Conservation (phyloP, 768 basidiomycete species). For the Gloeostereum incarnatum region DNA sequence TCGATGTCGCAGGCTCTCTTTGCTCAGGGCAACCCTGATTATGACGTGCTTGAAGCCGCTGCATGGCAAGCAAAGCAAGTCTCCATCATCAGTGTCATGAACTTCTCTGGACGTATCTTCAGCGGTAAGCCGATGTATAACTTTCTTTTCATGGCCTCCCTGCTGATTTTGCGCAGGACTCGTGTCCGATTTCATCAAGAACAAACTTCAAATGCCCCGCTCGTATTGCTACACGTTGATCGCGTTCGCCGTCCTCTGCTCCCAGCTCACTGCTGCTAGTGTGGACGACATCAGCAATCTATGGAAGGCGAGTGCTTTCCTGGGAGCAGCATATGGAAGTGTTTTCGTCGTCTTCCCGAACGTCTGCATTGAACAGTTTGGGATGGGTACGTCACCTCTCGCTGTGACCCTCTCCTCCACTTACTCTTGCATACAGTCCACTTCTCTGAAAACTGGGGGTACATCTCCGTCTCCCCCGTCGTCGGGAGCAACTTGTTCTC, state of each 20-base stretch:
- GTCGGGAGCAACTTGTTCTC: slow-evolving; percentile 80
- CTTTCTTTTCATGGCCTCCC: background rate
- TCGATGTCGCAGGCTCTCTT: slow-evolving; percentile 65
- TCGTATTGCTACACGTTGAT: slow-evolving; percentile 66
- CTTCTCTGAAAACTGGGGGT: slow-evolving; percentile 86
- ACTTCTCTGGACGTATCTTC: slow-evolving; percentile 68
- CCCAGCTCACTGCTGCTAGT: slow-evolving; percentile 52
- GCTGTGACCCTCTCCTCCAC: background rate
- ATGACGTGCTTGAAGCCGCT: slow-evolving; percentile 59
- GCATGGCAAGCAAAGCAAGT: slow-evolving; percentile 83
- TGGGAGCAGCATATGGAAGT: slow-evolving; percentile 68
- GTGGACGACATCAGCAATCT: slow-evolving; percentile 51
- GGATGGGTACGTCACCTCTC: slow-evolving; percentile 48
- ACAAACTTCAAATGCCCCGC: slow-evolving; percentile 47
- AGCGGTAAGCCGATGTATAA: slow-evolving; percentile 43
- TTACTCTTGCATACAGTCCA: slow-evolving; percentile 30
- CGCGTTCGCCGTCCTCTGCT: slow-evolving; percentile 56
- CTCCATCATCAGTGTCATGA: slow-evolving; percentile 72
- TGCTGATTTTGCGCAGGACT: slow-evolving; percentile 33
- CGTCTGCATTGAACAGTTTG: slow-evolving; percentile 86
- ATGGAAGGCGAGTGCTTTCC: slow-evolving; percentile 48
- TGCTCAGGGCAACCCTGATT: slow-evolving; percentile 46
- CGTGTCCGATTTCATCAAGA: slow-evolving; percentile 57
- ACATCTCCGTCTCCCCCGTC: slow-evolving; percentile 61
- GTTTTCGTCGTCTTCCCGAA: slow-evolving; percentile 66